A percentile compares a stretch with the other conserved stretches of the same genome.
Conservation (phyloP, 768 basidiomycete genomes). For the Xerocomellus dryophilus region DNA sequence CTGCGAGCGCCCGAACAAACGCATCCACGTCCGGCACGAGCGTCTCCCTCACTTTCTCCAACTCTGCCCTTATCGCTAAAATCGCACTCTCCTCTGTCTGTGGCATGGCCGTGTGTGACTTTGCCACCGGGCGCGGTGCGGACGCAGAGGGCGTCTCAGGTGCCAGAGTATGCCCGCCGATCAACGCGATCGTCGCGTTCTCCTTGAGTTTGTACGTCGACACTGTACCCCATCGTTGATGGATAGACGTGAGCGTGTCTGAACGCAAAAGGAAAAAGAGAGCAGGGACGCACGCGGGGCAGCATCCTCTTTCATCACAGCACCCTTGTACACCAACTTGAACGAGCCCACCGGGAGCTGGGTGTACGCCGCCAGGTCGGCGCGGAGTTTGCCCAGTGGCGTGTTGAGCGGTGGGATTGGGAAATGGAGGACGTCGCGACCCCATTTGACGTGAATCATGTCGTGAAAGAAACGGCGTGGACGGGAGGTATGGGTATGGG, state of each 20-base stretch:
- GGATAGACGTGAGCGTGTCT: not conserved
- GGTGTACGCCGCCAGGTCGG: constrained; percentile 68
- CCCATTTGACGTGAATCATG: constrained; percentile 50
- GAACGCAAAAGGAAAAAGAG: constrained; percentile 18
- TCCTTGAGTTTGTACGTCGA: constrained; percentile 71
- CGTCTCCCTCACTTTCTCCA: constrained; percentile 47
- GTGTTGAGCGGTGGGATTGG: constrained; percentile 57
- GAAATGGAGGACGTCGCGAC: constrained; percentile 47
- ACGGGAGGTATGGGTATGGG: not conserved
- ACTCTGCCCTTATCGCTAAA: constrained; percentile 36
- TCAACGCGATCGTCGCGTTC: constrained; percentile 67
- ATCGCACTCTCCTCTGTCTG: constrained; percentile 42
- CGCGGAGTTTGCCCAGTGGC: constrained; percentile 54
- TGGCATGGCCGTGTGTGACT: not conserved
- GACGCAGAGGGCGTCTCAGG: constrained; percentile 9
- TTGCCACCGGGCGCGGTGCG: not conserved
- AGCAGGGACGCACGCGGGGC: constrained; percentile 49
- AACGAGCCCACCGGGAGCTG: constrained; percentile 66
- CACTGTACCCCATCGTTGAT: constrained; percentile 39
- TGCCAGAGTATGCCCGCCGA: constrained; percentile 44
- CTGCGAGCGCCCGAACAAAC: constrained; percentile 43
- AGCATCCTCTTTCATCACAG: constrained; percentile 82
- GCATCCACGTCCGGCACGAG: constrained; percentile 56
- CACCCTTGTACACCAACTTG: constrained; percentile 88
- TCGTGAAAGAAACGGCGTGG: constrained; percentile 20